These are phyloP conservation scores for Mollisia scopiformis DNA, from an alignment of 2,329 filamentous ascomycete genomes.

Conservation along the genomic window DNA sequence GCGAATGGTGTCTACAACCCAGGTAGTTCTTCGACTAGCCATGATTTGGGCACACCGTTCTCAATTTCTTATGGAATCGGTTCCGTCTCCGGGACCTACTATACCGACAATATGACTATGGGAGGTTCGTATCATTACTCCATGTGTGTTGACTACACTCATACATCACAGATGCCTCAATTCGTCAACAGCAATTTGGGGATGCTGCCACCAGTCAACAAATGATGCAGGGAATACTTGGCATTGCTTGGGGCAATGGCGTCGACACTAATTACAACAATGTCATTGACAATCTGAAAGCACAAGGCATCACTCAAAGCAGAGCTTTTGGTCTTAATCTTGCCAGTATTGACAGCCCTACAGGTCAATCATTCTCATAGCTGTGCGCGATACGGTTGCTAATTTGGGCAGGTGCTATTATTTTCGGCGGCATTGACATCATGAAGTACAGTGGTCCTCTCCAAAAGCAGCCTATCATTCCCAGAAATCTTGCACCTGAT, in stretches of 20 bases:
- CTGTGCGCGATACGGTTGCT: neutral
- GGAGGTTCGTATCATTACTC: constrained; percentile 5
- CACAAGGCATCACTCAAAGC: constrained; percentile 17
- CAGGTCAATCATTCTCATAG: constrained; percentile 3
- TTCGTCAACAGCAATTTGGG: constrained; percentile 5
- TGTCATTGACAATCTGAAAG: constrained; percentile 16
- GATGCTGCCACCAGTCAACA: neutral
- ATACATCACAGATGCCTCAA: neutral
- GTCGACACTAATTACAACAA: constrained; percentile 14
- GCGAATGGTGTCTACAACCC: constrained; percentile 5
- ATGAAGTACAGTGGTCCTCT: constrained; percentile 20
- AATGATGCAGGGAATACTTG: constrained; percentile 12
- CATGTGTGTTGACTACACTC: neutral
- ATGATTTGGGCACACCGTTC: neutral
- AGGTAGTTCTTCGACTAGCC: constrained; percentile 2
- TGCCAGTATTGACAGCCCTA: constrained; percentile 12
- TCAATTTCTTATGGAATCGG: constrained; percentile 13
- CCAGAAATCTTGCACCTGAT: constrained; percentile 12
- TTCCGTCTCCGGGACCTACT: constrained; percentile 11
- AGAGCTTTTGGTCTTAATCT: constrained; percentile 22
- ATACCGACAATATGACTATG: constrained; percentile 13
- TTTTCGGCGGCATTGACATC: constrained; percentile 26
- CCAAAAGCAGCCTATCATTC: constrained; percentile 20
- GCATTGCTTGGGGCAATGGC: constrained; percentile 6
- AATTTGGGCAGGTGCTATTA: constrained; percentile 16